Evolutionary conservation across 129 eudicot species (phyloP).

Genomic region (Tagetes erecta): DNA sequence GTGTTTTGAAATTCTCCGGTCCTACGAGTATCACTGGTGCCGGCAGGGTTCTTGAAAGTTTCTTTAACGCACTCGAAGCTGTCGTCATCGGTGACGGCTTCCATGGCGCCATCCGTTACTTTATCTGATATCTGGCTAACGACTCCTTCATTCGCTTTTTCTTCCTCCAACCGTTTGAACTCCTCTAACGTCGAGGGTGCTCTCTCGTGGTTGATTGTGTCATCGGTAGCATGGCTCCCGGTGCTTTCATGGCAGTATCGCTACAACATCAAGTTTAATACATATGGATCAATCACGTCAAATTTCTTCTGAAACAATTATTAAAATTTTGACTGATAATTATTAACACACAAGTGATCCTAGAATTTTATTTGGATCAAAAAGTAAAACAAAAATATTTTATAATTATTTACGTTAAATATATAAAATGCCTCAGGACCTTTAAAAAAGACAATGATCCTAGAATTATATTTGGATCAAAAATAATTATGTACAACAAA

Average conservation of each 20-base stretch:
- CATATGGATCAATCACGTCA: not conserved
- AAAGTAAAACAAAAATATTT: too few relatives aligned
- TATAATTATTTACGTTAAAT: not conserved
- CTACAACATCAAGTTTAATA: not conserved
- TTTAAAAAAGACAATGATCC: too few relatives aligned
- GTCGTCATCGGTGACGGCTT: conserved; percentile 24
- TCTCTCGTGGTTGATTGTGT: conserved; percentile 33
- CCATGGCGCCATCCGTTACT: conserved; percentile 29
- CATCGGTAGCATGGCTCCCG: not conserved
- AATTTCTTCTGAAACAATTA: not conserved
- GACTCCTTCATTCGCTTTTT: conserved; percentile 42
- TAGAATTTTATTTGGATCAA: too few relatives aligned
- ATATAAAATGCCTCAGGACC: too few relatives aligned
- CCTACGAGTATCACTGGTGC: conserved; percentile 18
- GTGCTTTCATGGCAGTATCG: conserved; percentile 29
- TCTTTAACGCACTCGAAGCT: conserved; percentile 30
- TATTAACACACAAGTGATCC: too few relatives aligned
- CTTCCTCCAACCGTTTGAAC: conserved; percentile 46
- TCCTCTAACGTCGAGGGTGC: conserved; percentile 48
- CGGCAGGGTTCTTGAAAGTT: conserved; percentile 31
- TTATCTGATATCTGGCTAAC: conserved; percentile 43
- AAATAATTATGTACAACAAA: too few relatives aligned
- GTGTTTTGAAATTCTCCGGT: conserved; percentile 12
- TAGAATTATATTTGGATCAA: too few relatives aligned
- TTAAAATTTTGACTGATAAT: too few relatives aligned